A percentile compares a stretch with the other conserved stretches of the same genome.
These are phyloP conservation scores for Rhizopogon hawkerae DNA, from an alignment of 1,284 basidiomycete species.

Conservation along the genomic window DNA sequence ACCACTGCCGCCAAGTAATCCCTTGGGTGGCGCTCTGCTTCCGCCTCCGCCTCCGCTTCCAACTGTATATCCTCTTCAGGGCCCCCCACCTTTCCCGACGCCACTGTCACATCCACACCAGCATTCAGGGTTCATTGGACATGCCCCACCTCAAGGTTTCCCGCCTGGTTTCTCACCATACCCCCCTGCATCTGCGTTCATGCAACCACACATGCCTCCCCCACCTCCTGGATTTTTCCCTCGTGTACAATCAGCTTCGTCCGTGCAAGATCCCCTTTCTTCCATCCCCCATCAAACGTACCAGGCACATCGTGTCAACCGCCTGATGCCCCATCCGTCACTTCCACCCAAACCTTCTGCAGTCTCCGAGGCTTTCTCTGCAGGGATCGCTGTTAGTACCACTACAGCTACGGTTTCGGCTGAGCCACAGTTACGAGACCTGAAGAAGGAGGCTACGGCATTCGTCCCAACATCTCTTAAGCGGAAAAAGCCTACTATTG, in stretches of 20 bases:
- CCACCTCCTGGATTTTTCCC: slow-evolving; percentile 38
- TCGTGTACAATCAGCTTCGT: slow-evolving; percentile 37
- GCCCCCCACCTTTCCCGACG: slow-evolving; percentile 18
- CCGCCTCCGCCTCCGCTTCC: slow-evolving; percentile 19
- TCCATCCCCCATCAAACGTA: slow-evolving; percentile 58
- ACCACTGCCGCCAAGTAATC: slow-evolving; percentile 8
- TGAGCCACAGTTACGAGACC: slow-evolving; percentile 76
- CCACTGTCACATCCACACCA: slow-evolving; percentile 3
- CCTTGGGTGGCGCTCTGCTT: slow-evolving; percentile 4
- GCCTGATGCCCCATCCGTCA: slow-evolving; percentile 26
- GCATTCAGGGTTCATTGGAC: slow-evolving; percentile 17
- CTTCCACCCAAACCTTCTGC: slow-evolving; percentile 37
- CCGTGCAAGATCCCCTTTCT: slow-evolving; percentile 57
- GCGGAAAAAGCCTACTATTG: slow-evolving; percentile 44
- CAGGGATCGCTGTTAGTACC: slow-evolving; percentile 12
- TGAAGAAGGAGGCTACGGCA: slow-evolving; percentile 86
- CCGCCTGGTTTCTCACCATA: slow-evolving; percentile 24
- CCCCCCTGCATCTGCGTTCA: slow-evolving; percentile 11
- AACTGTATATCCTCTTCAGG: slow-evolving; percentile 18
- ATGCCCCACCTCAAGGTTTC: slow-evolving; percentile 16
- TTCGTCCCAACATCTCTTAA: slow-evolving; percentile 74
- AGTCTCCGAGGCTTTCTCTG: slow-evolving; percentile 16
- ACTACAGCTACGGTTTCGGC: slow-evolving; percentile 65
- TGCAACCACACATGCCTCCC: slow-evolving; percentile 9
- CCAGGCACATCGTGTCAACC: slow-evolving; percentile 46